These are phyloP conservation scores for Wickerhamiella australiensis DNA, from an alignment of 805 yeast species.

Conservation along the genomic window DNA sequence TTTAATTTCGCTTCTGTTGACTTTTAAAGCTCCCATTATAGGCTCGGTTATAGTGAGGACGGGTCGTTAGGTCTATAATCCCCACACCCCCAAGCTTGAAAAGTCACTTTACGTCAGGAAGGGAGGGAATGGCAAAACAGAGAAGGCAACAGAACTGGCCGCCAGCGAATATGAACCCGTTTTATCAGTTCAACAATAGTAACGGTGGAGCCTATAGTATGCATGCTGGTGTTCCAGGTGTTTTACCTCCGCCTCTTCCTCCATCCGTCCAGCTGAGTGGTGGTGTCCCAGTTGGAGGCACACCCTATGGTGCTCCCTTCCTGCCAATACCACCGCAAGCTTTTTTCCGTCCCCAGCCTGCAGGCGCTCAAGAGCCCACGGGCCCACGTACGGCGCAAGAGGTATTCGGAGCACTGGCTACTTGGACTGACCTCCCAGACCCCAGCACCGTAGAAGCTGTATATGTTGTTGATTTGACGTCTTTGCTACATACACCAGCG, in stretches of 20 bases:
- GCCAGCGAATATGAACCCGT: neutral
- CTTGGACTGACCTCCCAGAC: slow-evolving; percentile 5
- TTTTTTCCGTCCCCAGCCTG: neutral
- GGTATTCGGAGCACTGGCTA: slow-evolving; percentile 8
- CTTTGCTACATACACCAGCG: slow-evolving; percentile 17
- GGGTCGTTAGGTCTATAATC: no score
- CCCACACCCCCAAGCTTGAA: no score
- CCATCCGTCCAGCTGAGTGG: neutral
- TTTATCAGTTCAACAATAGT: neutral
- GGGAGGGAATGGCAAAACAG: neutral
- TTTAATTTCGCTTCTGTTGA: slow-evolving; percentile 17
- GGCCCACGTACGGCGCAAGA: neutral
- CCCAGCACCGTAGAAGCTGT: neutral
- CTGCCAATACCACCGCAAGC: neutral
- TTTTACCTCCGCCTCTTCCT: neutral
- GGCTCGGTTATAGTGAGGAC: no score
- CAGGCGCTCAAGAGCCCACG: neutral
- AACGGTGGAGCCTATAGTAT: neutral
- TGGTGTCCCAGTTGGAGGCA: no score
- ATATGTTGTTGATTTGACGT: slow-evolving; percentile 1
- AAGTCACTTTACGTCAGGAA: neutral
- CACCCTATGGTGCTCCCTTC: neutral
- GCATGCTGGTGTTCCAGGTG: neutral
- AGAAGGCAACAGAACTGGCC: neutral
- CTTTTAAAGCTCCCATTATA: slow-evolving; percentile 2